phyloP scores from a whole-genome alignment of 495 filamentous ascomycete species.

The Elaphomyces granulatus region DNA sequence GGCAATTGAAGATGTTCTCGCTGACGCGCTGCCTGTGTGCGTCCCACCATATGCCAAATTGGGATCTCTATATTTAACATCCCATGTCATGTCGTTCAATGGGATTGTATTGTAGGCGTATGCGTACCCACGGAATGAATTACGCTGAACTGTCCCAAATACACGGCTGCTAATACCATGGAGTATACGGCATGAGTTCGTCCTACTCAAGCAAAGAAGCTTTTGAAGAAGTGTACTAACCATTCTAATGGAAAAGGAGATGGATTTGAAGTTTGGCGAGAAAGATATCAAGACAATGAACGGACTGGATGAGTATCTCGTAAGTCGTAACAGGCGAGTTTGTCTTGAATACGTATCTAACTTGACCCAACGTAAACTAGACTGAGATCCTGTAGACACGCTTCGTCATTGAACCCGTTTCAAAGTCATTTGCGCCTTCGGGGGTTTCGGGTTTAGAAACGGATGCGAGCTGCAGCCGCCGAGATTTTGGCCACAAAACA shows the following conservation, averaged over 20 bases:
- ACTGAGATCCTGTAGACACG: conserved; percentile 28
- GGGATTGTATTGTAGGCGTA: conserved; percentile 50
- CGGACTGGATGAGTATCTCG: conserved; percentile 29
- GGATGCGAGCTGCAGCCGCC: no score
- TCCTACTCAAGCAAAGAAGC: conserved; percentile 70
- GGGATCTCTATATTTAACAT: conserved; percentile 61
- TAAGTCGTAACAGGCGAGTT: conserved; percentile 22
- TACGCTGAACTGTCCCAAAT: conserved; percentile 39
- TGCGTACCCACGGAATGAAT: conserved; percentile 43
- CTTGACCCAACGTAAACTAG: conserved; percentile 4
- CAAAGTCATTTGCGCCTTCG: no score
- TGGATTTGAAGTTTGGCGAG: conserved; percentile 48
- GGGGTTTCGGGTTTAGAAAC: no score
- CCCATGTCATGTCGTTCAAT: conserved; percentile 38
- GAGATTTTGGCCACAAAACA: no score
- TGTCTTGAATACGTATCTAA: background rate
- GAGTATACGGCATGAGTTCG: conserved; percentile 43
- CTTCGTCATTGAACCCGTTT: no score
- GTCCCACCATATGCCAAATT: conserved; percentile 51
- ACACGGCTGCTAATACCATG: conserved; percentile 50
- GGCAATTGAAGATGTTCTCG: conserved; percentile 50
- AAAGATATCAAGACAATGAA: conserved; percentile 15
- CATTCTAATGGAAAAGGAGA: conserved; percentile 39
- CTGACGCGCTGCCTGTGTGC: conserved; percentile 38
- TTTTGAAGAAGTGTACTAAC: conserved; percentile 48